Evolutionary conservation across 2,329 filamentous ascomycete genomes (phyloP).

Genomic region (Paecilomyces sp.): DNA sequence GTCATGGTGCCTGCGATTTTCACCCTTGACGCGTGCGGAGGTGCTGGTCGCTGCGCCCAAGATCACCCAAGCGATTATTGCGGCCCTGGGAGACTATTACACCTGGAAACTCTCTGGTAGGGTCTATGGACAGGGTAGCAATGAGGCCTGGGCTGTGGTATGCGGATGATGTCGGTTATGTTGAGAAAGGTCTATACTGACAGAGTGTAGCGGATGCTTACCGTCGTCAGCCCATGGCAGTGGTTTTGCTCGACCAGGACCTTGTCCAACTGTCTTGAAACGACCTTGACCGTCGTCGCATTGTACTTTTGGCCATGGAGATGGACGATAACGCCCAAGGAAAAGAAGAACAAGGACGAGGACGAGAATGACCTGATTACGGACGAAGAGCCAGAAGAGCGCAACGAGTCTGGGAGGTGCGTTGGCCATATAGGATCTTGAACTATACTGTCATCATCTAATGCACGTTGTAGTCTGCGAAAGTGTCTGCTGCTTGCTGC

Average conservation of each 20-base stretch:
- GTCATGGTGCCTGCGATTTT: conserved; percentile 48
- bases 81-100: conserved; percentile 74
- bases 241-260: conserved; percentile 93
- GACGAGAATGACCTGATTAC: conserved; percentile 7
- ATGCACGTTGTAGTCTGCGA: conserved; percentile 41
- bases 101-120: conserved; percentile 74
- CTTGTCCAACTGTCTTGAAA: conserved; percentile 90
- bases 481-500: conserved; percentile 68
- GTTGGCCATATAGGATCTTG: conserved; percentile 4
- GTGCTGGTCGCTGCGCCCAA: conserved; percentile 68
- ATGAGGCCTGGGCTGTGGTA: conserved; percentile 64
- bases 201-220: conserved; percentile 56
- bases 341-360: conserved; percentile 34
- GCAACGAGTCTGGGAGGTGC: conserved; percentile 18
- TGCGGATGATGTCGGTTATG: conserved; percentile 3
- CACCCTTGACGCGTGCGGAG: conserved; percentile 52
- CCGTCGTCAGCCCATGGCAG: conserved; percentile 78
- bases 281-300: conserved; percentile 73
- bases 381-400: conserved; percentile 4
- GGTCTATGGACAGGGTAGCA: conserved; percentile 61
- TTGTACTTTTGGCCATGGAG: conserved; percentile 84
- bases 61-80: conserved; percentile 67
- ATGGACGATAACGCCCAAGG: conserved; percentile 44
- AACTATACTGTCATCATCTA: conserved; percentile 7
- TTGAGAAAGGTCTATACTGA: conserved; percentile 10